Conservation (phyloP, 2,329 filamentous ascomycete species). For the Alternaria brassicae region DNA sequence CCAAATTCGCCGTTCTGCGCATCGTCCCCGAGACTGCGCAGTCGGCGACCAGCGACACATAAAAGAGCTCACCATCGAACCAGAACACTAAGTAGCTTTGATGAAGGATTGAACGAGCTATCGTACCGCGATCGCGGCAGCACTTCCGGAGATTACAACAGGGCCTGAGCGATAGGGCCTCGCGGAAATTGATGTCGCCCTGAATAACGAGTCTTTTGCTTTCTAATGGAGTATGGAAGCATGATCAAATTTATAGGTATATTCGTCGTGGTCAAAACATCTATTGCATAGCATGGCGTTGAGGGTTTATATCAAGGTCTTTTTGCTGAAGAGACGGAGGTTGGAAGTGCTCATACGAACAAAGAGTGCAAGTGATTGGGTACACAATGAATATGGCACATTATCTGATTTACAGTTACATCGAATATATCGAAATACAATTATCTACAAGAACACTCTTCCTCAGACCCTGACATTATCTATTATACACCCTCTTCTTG, state of each 20-base stretch:
- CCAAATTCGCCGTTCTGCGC: background rate
- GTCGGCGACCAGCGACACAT: background rate
- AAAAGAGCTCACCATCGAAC: background rate
- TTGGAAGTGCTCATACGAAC: fast-evolving
- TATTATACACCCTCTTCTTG: background rate
- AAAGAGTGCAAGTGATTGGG: background rate
- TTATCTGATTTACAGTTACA: background rate
- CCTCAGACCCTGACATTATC: background rate
- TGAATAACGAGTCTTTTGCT: background rate
- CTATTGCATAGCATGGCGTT: background rate
- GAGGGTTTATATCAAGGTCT: background rate
- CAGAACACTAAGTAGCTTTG: background rate
- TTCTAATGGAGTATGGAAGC: background rate
- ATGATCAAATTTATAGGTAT: background rate
- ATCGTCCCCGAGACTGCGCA: background rate
- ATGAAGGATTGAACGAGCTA: background rate
- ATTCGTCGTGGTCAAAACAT: fast-evolving
- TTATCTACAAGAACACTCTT: conserved; percentile 1
- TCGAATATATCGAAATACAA: background rate
- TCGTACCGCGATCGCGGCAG: background rate
- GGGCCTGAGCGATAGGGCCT: too few species aligned
- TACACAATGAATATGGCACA: background rate
- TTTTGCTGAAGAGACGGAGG: background rate
- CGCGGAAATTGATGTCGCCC: background rate
- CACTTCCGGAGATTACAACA: background rate